Evolutionary conservation across 306 rosid genomes (phyloP).

Genomic region (Castanea crenata): DNA sequence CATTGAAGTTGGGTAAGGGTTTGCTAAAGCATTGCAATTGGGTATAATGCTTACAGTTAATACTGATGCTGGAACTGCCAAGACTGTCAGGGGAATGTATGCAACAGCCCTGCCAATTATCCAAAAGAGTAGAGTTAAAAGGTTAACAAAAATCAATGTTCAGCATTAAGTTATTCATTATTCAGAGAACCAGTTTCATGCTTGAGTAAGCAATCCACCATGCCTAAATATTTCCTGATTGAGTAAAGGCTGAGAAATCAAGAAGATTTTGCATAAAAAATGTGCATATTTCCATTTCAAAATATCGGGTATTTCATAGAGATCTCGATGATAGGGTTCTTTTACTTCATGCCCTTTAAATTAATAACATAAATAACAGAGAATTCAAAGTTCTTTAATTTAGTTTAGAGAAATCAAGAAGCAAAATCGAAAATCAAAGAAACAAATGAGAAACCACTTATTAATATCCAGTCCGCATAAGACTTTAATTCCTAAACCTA

Average conservation of each 20-base stretch:
- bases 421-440: background rate
- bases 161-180: background rate
- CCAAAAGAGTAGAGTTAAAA: slow-evolving; percentile 8
- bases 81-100: slow-evolving; percentile 81
- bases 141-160: background rate
- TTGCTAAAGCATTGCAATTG: background rate
- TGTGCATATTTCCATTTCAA: background rate
- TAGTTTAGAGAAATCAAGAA: background rate
- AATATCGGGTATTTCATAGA: background rate
- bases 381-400: background rate
- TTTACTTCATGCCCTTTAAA: background rate
- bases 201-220: background rate
- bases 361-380: background rate
- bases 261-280: background rate
- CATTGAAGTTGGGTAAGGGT: slow-evolving; percentile 1
- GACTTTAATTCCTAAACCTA: background rate
- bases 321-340: background rate
- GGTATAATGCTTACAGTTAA: slow-evolving; percentile 53
- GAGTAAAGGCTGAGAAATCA: background rate
- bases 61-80: slow-evolving; percentile 91
- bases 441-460: background rate
- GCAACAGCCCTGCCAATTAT: slow-evolving; percentile 63
- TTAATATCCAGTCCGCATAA: background rate
- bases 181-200: background rate
- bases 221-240: background rate